Base-by-base conservation (phyloP, 495 filamentous ascomycete genomes). In the Physcia stellaris region DNA sequence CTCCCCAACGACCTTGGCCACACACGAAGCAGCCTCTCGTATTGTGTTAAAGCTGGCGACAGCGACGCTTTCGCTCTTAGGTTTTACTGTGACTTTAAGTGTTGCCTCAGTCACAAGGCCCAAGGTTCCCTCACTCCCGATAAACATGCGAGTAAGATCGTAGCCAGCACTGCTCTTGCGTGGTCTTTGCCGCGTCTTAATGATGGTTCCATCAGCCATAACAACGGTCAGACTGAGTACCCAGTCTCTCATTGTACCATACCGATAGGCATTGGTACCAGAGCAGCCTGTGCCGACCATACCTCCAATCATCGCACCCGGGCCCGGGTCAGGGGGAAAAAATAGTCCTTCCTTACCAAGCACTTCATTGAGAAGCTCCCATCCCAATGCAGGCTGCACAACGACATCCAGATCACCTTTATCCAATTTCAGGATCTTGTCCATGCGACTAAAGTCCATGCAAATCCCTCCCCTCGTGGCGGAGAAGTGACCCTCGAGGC, bases 221-320 rank as follows among this genome's bases (percentile, higher is more conserved):
- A 86, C 82, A 1, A 86, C 78, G 0, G 82, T 86, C 29, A 87
- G 57, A 46, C 81, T 83, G 43, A 87, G 70, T 19, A 87, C 80
- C 83, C 83, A 86, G 46, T 87, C 83, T 52, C 80, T 81, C 82
- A 87, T 87, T 5, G 82, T 86, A 0, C 82, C 83, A 51, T 87
- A 87, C 42, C 77, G 67, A 17, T 83, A 79, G 4, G 82, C 83
- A 50, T 87, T 86, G 6, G 82, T 87, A 2, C 83, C 82, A 22
- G 72, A 77, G 47, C 82, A 87, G 50, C 80, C 79, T 38, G 80
- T 86, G 10, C 80, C 83, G 32, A 87, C 75, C 83, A 86, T 83
- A 13, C 75, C 75, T 16, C 75, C 75, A 40, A 79, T 77, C 51
- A 72, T 75, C 33, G 75, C 75, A 24, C 67, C 72, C 37, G 73